A percentile compares a stretch with the other conserved stretches of the same genome.
These are phyloP conservation scores for Emmonsia crescens DNA, from an alignment of 2,329 filamentous ascomycete species.

Conservation along the genomic window DNA sequence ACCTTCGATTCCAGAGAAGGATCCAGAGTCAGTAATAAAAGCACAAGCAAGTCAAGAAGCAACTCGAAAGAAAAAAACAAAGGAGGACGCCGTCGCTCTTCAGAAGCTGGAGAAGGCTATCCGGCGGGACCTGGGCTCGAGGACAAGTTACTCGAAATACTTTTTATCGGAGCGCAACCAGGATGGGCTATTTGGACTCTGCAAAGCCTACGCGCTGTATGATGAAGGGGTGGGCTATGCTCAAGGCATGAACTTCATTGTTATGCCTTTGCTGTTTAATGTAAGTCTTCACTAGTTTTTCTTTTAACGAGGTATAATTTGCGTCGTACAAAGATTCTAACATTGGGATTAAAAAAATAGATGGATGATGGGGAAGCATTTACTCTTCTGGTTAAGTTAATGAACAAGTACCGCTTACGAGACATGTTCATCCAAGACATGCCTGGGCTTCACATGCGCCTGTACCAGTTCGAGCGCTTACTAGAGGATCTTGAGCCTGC, in stretches of 20 bases:
- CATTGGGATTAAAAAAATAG: constrained; percentile 29
- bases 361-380: constrained; percentile 98
- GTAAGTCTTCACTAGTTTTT: constrained; percentile 37
- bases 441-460: constrained; percentile 83
- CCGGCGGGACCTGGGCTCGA: constrained; percentile 75
- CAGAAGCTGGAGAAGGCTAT: constrained; percentile 86
- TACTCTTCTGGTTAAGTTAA: constrained; percentile 79
- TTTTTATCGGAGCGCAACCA: constrained; percentile 83
- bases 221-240: constrained; percentile 93
- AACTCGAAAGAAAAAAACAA: constrained; percentile 66
- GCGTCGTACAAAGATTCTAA: not conserved
- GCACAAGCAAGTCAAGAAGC: constrained; percentile 52
- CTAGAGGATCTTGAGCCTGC: constrained; percentile 91
- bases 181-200: constrained; percentile 87
- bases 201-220: constrained; percentile 93
- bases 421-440: constrained; percentile 94
- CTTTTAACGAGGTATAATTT: not conserved
- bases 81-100: constrained; percentile 62
- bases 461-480: constrained; percentile 91
- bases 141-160: constrained; percentile 95
- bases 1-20: constrained; percentile 50
- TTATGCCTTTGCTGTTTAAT: constrained; percentile 94
- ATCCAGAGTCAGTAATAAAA: constrained; percentile 53
- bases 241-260: constrained; percentile 97
- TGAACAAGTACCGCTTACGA: constrained; percentile 91